Evolutionary conservation across 116 monocot genomes (phyloP).

Genomic region (Zostera marina): DNA sequence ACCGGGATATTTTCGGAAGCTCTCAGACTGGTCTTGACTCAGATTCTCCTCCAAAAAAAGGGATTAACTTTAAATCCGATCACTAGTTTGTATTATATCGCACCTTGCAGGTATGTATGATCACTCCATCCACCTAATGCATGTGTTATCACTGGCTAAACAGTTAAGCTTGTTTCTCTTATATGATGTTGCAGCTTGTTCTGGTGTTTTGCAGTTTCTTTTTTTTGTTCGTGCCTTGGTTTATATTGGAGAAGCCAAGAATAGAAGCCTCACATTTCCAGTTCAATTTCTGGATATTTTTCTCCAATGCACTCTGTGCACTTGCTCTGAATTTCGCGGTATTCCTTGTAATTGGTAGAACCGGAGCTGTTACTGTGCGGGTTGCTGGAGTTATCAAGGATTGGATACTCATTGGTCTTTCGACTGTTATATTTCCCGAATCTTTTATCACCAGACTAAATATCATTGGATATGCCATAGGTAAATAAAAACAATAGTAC

Average conservation of each 20-base stretch:
- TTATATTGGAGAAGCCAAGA: conserved; percentile 46
- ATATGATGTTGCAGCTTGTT: too few species aligned
- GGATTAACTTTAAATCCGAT: conserved; percentile 86
- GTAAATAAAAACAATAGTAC: conserved; percentile 13
- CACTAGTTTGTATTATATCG: conserved; percentile 94
- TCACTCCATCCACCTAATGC: too few species aligned
- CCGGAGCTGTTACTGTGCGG: conserved; percentile 79
- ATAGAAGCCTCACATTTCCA: conserved; percentile 56
- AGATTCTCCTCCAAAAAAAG: conserved; percentile 95
- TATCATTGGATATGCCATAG: conserved; percentile 84
- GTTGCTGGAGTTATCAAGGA: conserved; percentile 96
- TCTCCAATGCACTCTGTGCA: conserved; percentile 80
- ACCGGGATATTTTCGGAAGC: conserved; percentile 97
- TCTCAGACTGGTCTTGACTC: conserved; percentile 91
- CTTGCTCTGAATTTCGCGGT: conserved; percentile 85
- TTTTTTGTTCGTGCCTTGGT: conserved; percentile 74
- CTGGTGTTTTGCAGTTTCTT: conserved; percentile 39
- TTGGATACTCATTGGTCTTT: conserved; percentile 96
- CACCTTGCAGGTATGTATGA: conserved; percentile 86
- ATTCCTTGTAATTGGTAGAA: conserved; percentile 89
- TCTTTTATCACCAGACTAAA: conserved; percentile 88
- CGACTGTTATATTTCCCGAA: conserved; percentile 88
- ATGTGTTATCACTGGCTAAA: too few species aligned
- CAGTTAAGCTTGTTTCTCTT: too few species aligned
- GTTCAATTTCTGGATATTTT: conserved; percentile 92